Percentiles rank a stretch among this genome's conserved stretches.
These are phyloP conservation scores for Apophysomyces elegans DNA, from an alignment of 371 early-diverging fungal genomes.

Conservation along the genomic window DNA sequence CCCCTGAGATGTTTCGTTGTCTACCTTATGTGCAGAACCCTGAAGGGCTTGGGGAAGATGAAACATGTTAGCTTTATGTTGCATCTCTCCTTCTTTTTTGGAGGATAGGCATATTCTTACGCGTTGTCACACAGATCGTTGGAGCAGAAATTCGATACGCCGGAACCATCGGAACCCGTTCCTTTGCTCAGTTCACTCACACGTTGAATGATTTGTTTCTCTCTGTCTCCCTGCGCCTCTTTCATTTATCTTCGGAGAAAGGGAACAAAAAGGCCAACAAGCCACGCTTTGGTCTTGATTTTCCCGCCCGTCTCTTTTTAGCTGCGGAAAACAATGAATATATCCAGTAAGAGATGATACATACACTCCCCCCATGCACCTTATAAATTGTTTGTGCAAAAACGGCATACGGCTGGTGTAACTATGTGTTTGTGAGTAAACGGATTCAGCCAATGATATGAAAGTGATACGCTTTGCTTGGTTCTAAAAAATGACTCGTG, in stretches of 20 bases:
- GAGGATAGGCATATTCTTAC: background rate
- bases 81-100: background rate
- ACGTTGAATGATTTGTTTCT: no score
- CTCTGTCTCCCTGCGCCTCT: background rate
- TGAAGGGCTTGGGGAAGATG: background rate
- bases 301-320: background rate
- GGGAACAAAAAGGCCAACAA: slow-evolving; percentile 10
- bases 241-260: background rate
- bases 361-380: no score
- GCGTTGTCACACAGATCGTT: slow-evolving; percentile 7
- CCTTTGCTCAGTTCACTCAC: no score
- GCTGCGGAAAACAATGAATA: slow-evolving; percentile 1
- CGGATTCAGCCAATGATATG: background rate
- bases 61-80: background rate
- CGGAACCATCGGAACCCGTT: background rate
- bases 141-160: slow-evolving; percentile 5
- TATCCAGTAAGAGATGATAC: background rate
- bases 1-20: background rate
- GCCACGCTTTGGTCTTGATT: background rate
- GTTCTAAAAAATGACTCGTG: background rate
- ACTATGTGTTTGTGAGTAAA: background rate
- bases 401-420: slow-evolving; percentile 1
- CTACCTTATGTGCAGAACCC: background rate
- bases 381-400: background rate
- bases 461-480: background rate